Evolutionary conservation across 2,329 filamentous ascomycete species (phyloP).

Genomic region (Fusarium tupiense): DNA sequence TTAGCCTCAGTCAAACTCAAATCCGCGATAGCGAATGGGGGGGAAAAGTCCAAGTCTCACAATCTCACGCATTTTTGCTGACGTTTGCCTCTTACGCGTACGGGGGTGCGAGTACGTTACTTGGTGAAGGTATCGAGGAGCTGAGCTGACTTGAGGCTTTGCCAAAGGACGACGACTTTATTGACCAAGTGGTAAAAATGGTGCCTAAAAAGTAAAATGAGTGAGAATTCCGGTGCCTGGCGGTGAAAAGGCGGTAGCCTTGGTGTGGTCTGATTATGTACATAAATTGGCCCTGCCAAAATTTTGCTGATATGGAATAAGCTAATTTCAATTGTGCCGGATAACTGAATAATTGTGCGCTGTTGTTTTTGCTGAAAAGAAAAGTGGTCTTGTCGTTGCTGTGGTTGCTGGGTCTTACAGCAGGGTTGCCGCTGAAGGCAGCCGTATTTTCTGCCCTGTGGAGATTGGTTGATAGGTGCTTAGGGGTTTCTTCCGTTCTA

Average conservation of each 20-base stretch:
- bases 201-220: constrained; percentile 32
- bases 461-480: neutral
- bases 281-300: constrained; percentile 7
- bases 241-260: constrained; percentile 29
- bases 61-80: constrained; percentile 65
- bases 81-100: constrained; percentile 4
- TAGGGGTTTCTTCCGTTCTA: neutral
- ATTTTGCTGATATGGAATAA: constrained; percentile 13
- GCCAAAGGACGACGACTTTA: neutral
- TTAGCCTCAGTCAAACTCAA: constrained; percentile 57
- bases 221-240: constrained; percentile 33
- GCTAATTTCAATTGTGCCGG: constrained; percentile 14
- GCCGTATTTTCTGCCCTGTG: neutral
- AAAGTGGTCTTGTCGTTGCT: constrained; percentile 9
- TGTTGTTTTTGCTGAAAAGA: neutral
- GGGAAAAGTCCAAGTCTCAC: constrained; percentile 51
- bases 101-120: neutral
- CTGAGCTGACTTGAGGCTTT: constrained; percentile 2
- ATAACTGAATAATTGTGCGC: constrained; percentile 16
- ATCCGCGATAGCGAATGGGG: neutral
- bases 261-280: constrained; percentile 26
- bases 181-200: constrained; percentile 15
- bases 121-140: neutral
- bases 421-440: neutral
- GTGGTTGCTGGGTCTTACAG: constrained; percentile 18